Evolutionary conservation across 2,329 filamentous ascomycete genomes (phyloP).

Genomic region (Curvularia hawaiiensis): DNA sequence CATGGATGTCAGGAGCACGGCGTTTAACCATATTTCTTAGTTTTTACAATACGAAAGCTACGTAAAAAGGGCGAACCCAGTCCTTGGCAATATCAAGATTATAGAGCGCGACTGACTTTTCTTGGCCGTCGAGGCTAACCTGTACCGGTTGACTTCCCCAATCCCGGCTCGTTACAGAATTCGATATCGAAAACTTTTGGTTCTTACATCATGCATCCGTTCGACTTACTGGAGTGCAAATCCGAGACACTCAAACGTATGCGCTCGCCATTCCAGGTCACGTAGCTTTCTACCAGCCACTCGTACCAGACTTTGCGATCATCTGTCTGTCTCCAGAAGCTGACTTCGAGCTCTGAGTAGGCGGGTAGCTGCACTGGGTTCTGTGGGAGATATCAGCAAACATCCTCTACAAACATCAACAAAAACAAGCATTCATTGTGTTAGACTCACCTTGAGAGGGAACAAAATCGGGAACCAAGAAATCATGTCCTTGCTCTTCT

Average conservation of each 20-base stretch:
- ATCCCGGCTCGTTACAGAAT: neutral
- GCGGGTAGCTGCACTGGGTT: constrained; percentile 84
- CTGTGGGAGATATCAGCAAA: constrained; percentile 54
- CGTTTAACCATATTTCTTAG: neutral
- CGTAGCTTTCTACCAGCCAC: constrained; percentile 90
- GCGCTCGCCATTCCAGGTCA: constrained; percentile 64
- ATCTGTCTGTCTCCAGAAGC: constrained; percentile 96
- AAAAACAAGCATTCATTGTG: neutral
- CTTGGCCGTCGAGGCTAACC: neutral
- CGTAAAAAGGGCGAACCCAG: neutral
- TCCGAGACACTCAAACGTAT: constrained; percentile 65
- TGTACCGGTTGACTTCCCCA: neutral
- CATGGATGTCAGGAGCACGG: neutral
- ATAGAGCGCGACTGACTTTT: neutral
- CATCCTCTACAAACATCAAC: neutral
- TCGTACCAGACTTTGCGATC: constrained; percentile 98
- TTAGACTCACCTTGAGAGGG: constrained; percentile 76
- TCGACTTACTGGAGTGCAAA: constrained; percentile 46
- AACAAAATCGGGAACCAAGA: constrained; percentile 99
- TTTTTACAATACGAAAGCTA: neutral
- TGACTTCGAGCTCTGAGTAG: constrained; percentile 82
- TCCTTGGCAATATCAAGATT: neutral
- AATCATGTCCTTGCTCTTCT: constrained; percentile 97
- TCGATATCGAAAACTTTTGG: neutral
- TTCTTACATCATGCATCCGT: constrained; percentile 47